A percentile compares a stretch with the other conserved stretches of the same genome.
phyloP scores from a whole-genome alignment of 192 early-diverging fungal species.

The Coemansia furcata region DNA sequence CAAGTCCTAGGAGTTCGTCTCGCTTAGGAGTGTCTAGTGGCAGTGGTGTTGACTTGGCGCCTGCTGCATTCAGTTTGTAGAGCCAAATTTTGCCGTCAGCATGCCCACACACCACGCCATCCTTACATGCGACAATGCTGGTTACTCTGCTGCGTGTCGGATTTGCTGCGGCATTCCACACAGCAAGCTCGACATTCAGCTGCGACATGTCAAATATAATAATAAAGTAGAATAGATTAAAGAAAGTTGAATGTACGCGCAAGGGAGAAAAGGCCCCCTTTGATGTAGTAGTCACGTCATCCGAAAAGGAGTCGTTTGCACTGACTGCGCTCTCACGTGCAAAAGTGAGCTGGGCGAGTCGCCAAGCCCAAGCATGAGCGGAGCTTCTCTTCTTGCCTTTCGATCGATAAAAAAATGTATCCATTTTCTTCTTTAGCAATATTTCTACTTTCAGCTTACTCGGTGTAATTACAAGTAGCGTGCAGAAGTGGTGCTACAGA shows the following conservation, averaged over 20 bases:
- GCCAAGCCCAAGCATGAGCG: not conserved
- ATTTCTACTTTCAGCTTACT: not conserved
- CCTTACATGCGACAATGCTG: constrained; percentile 17
- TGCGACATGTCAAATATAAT: constrained; percentile 14
- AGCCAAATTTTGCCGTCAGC: constrained; percentile 48
- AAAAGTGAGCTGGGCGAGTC: not conserved
- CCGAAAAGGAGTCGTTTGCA: not conserved
- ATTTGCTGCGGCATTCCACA: constrained; percentile 45
- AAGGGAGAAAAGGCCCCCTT: not conserved
- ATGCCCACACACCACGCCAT: constrained; percentile 44
- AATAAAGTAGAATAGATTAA: not conserved
- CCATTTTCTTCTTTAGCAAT: not conserved
- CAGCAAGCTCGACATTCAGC: constrained; percentile 28
- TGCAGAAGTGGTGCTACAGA: not conserved
- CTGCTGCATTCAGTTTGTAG: constrained; percentile 16
- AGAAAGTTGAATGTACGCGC: not conserved
- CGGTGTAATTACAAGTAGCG: not conserved
- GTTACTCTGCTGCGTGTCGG: constrained; percentile 35
- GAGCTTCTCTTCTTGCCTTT: not conserved
- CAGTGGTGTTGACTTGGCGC: not conserved
- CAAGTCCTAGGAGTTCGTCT: not conserved
- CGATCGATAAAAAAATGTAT: not conserved
- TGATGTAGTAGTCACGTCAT: not conserved
- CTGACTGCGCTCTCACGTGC: not conserved
- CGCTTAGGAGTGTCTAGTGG: not conserved